Conservation (phyloP, 371 early-diverging fungal species). For the Syncephalastrum contaminatum region DNA sequence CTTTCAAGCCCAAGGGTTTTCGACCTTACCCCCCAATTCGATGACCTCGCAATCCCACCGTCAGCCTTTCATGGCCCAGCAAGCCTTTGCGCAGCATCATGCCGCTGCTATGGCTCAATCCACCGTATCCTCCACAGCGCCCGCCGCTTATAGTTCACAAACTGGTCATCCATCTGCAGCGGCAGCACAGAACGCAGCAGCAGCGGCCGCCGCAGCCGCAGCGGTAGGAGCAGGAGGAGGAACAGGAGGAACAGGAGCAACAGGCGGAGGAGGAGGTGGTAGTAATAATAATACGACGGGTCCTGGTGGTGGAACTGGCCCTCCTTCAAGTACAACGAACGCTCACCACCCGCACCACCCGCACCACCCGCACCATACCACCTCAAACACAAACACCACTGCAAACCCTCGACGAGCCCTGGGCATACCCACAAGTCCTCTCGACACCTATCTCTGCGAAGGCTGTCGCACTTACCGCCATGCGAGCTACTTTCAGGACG, state of each 20-base stretch:
- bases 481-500: slow-evolving; percentile 10
- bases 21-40: slow-evolving; percentile 16
- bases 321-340: slow-evolving; percentile 2
- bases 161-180: slow-evolving; percentile 7
- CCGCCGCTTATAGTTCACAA: slow-evolving; percentile 2
- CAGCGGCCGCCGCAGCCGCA: slow-evolving; percentile 14
- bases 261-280: background rate
- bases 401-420: slow-evolving; percentile 1
- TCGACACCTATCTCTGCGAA: slow-evolving; percentile 11
- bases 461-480: slow-evolving; percentile 11
- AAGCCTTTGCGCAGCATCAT: slow-evolving; percentile 2
- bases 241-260: slow-evolving; percentile 4
- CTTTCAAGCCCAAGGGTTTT: slow-evolving; percentile 16
- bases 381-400: slow-evolving; percentile 1
- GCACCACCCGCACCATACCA: slow-evolving; percentile 3
- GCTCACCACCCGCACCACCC: slow-evolving; percentile 1
- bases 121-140: slow-evolving; percentile 8
- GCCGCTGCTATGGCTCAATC: slow-evolving; percentile 10
- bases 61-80: slow-evolving; percentile 11
- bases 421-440: background rate
- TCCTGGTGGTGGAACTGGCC: background rate
- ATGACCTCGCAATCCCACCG: slow-evolving; percentile 11
- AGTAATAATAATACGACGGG: slow-evolving; percentile 7
- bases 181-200: slow-evolving; percentile 12
- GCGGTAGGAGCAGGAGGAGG: slow-evolving; percentile 8